These are phyloP conservation scores for Pseudopediastrum boryanum DNA, from an alignment of 139 green algal genomes.

Conservation along the genomic window DNA sequence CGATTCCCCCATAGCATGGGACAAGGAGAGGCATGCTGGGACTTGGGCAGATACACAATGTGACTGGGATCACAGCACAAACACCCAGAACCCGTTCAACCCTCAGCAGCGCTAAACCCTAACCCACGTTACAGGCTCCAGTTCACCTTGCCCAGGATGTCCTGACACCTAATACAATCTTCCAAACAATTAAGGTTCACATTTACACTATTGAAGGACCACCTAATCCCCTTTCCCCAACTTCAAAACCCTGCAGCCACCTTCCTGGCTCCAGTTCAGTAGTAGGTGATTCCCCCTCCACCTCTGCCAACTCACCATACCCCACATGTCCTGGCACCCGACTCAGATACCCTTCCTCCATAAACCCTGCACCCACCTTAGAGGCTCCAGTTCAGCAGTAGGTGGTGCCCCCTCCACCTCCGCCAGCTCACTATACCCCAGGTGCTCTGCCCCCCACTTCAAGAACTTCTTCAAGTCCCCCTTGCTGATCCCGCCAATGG, in stretches of 20 bases:
- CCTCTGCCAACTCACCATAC: background rate
- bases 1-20: too few species aligned
- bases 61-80: too few species aligned
- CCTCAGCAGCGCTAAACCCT: too few species aligned
- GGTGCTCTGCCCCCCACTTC: constrained; percentile 74
- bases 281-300: too few species aligned
- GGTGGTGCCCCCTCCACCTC: constrained; percentile 85
- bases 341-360: background rate
- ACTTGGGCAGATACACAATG: too few species aligned
- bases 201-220: background rate
- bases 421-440: constrained; percentile 82
- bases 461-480: constrained; percentile 83
- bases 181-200: background rate
- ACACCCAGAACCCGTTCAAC: too few species aligned
- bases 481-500: constrained; percentile 91
- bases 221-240: background rate
- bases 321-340: background rate
- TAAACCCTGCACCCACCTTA: constrained; percentile 41
- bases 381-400: constrained; percentile 95
- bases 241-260: background rate
- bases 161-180: too few species aligned
- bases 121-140: too few species aligned
- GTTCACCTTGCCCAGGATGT: too few species aligned
- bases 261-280: too few species aligned
- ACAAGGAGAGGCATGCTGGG: too few species aligned